These are phyloP conservation scores for Colletotrichum sp. DNA, from an alignment of 2,329 filamentous ascomycete genomes.

Conservation along the genomic window DNA sequence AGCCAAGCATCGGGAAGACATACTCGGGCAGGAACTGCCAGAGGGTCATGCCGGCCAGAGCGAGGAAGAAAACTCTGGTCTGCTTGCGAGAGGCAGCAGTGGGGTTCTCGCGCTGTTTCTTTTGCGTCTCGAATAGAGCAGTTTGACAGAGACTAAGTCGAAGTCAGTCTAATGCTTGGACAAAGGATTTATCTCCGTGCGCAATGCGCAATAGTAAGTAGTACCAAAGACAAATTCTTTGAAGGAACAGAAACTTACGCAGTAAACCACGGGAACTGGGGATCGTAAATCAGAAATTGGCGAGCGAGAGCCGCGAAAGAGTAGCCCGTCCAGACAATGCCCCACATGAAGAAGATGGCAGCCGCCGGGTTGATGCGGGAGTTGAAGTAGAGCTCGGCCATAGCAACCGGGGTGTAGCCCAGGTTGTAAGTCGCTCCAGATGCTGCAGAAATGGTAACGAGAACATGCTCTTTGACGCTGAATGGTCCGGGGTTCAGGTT, in stretches of 20 bases:
- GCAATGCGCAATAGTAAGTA: neutral
- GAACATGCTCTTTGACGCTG: slow-evolving; percentile 53
- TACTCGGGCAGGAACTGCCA: slow-evolving; percentile 18
- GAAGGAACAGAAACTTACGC: neutral
- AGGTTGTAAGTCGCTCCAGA: slow-evolving; percentile 57
- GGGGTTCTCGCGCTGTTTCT: slow-evolving; percentile 55
- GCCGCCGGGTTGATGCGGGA: slow-evolving; percentile 56
- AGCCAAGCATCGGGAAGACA: slow-evolving; percentile 15
- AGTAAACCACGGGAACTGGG: slow-evolving; percentile 40
- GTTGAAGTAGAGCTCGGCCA: slow-evolving; percentile 63
- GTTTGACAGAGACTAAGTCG: slow-evolving; percentile 51
- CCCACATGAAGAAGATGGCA: slow-evolving; percentile 65
- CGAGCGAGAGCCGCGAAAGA: slow-evolving; percentile 63
- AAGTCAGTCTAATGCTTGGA: neutral
- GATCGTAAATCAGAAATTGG: slow-evolving; percentile 63
- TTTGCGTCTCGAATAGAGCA: slow-evolving; percentile 63
- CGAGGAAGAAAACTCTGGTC: slow-evolving; percentile 61
- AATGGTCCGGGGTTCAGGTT: slow-evolving; percentile 51
- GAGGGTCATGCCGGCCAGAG: slow-evolving; percentile 52
- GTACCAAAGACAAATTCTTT: too few species aligned
- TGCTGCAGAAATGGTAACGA: slow-evolving; percentile 54
- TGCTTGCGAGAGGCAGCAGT: slow-evolving; percentile 55
- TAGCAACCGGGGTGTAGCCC: slow-evolving; percentile 23
- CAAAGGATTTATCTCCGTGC: neutral
- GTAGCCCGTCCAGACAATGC: slow-evolving; percentile 61